A percentile compares a stretch with the other conserved stretches of the same genome.
phyloP scores from a whole-genome alignment of 1,284 basidiomycete species.

The Porogramme epimiltina region DNA sequence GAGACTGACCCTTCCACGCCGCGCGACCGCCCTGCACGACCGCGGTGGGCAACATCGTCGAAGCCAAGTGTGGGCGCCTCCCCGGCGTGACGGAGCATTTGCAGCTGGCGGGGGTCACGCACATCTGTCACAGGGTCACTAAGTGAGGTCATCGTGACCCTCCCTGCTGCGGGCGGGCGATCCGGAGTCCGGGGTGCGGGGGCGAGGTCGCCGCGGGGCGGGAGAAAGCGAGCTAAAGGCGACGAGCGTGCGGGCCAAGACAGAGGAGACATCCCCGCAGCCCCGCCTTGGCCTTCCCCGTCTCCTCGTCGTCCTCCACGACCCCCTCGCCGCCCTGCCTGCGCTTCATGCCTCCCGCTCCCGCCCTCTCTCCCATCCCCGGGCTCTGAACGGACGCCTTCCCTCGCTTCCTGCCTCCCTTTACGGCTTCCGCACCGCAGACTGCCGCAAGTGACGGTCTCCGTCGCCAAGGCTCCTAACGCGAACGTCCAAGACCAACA shows the following conservation, averaged over 20 bases:
- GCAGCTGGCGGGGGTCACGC: neutral
- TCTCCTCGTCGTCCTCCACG: slow-evolving; percentile 12
- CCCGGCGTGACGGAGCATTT: neutral
- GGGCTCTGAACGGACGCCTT: no score
- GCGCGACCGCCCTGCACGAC: slow-evolving; percentile 39
- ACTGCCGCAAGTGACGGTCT: no score
- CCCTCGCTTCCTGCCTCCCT: no score
- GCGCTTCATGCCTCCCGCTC: slow-evolving; percentile 6
- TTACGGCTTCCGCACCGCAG: no score
- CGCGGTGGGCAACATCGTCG: slow-evolving; percentile 31
- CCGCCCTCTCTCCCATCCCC: neutral
- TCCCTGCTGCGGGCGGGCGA: neutral
- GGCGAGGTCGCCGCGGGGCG: neutral
- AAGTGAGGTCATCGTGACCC: slow-evolving; percentile 14
- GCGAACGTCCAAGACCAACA: no score
- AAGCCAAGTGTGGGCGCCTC: slow-evolving; percentile 13
- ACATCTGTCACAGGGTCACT: slow-evolving; percentile 1
- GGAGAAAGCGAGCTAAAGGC: neutral
- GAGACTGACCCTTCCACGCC: slow-evolving; percentile 42
- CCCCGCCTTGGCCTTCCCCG: neutral
- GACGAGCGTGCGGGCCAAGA: neutral
- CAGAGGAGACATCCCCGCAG: neutral
- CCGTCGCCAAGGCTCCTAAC: no score
- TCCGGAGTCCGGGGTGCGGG: neutral
- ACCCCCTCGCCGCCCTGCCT: slow-evolving; percentile 10